These are phyloP conservation scores for Microthlaspi erraticum DNA, from an alignment of 345 rosid genomes.

Conservation along the genomic window DNA sequence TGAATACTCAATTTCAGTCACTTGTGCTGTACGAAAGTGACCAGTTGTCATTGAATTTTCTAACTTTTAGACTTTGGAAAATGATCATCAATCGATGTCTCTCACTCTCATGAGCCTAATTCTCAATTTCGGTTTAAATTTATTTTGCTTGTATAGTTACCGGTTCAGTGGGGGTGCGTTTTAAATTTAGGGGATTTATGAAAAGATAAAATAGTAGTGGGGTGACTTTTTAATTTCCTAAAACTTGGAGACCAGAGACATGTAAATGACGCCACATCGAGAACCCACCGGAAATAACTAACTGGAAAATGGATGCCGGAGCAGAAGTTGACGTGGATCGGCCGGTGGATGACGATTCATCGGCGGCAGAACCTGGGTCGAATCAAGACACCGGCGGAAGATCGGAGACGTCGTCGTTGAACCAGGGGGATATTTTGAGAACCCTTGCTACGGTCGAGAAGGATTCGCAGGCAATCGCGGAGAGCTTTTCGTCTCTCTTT, in stretches of 20 bases:
- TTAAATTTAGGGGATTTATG: neutral
- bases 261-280: slow-evolving; percentile 4
- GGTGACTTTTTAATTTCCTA: neutral
- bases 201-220: neutral
- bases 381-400: slow-evolving; percentile 22
- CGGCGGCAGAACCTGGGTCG: neutral
- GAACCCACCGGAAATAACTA: slow-evolving; percentile 7
- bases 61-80: slow-evolving; percentile 5
- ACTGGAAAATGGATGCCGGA: slow-evolving; percentile 45
- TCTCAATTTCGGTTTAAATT: neutral
- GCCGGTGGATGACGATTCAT: slow-evolving; percentile 2
- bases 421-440: slow-evolving; percentile 59
- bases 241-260: slow-evolving; percentile 5
- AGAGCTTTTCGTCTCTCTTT: slow-evolving; percentile 85
- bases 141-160: neutral
- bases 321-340: slow-evolving; percentile 24
- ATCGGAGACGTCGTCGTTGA: slow-evolving; percentile 39
- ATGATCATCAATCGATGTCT: neutral
- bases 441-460: slow-evolving; percentile 82
- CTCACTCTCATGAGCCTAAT: neutral
- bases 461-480: slow-evolving; percentile 80
- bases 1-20: neutral
- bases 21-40: slow-evolving; percentile 2
- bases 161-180: neutral
- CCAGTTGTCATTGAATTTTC: neutral